These are phyloP conservation scores for Paecilomyces dactylethromorphus DNA, from an alignment of 2,329 filamentous ascomycete species.

Conservation along the genomic window DNA sequence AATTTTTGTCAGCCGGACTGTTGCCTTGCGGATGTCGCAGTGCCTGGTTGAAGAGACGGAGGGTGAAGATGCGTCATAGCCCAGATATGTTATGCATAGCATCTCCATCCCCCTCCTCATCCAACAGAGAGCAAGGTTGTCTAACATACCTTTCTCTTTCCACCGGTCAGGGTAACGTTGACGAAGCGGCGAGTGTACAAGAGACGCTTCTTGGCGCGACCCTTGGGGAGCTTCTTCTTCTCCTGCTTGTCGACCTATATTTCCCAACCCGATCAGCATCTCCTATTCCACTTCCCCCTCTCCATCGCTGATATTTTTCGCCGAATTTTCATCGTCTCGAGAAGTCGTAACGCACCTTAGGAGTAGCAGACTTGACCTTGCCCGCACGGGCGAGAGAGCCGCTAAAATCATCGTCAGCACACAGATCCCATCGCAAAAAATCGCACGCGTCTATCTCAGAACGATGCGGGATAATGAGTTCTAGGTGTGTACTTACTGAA, in stretches of 20 bases:
- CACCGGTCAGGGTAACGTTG: constrained; percentile 85
- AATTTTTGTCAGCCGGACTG: background rate
- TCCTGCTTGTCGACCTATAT: constrained; percentile 72
- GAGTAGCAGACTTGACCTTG: constrained; percentile 87
- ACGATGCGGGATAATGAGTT: background rate
- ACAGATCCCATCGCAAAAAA: background rate
- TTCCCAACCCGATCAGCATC: background rate
- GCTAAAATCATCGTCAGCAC: constrained; percentile 19
- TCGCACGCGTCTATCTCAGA: background rate
- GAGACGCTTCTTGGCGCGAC: constrained; percentile 87
- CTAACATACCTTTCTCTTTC: constrained; percentile 78
- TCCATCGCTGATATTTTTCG: background rate
- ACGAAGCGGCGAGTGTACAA: constrained; percentile 91
- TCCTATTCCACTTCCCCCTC: background rate
- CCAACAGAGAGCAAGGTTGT: background rate
- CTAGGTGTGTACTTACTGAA: constrained; percentile 45
- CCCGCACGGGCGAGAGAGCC: constrained; percentile 91
- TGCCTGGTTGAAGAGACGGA: background rate
- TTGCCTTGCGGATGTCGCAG: background rate
- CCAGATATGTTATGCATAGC: background rate
- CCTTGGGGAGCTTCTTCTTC: constrained; percentile 91
- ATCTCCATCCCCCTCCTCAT: background rate
- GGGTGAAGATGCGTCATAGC: background rate
- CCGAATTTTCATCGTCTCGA: background rate
- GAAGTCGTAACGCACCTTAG: constrained; percentile 21